These are phyloP conservation scores for Chlorencoelia australis DNA, from an alignment of 2,329 filamentous ascomycete species.

Conservation along the genomic window DNA sequence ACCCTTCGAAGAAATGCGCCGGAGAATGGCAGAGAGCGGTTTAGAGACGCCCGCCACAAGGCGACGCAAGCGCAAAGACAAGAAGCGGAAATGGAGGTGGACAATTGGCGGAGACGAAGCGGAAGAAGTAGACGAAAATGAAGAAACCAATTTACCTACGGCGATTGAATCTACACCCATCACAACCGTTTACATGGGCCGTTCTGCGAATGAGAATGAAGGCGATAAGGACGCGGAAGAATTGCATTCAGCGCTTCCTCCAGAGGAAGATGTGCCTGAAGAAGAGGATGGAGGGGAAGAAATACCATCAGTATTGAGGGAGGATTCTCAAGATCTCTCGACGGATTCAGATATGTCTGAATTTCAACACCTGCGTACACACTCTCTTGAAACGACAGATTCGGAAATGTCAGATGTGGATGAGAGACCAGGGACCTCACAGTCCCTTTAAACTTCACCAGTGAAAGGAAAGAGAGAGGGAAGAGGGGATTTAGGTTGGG, in stretches of 20 bases:
- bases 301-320: not conserved
- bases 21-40: constrained; percentile 40
- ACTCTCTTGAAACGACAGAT: constrained; percentile 5
- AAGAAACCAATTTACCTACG: constrained; percentile 15
- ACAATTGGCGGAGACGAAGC: constrained; percentile 43
- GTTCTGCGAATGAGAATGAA: constrained; percentile 5
- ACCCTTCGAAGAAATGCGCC: constrained; percentile 52
- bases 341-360: not conserved
- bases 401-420: constrained; percentile 12
- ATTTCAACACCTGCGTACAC: not conserved
- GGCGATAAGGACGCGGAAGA: not conserved
- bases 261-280: no score
- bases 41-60: constrained; percentile 25
- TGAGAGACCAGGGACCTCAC: constrained; percentile 6
- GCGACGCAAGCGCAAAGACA: constrained; percentile 46
- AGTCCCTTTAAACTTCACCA: constrained; percentile 7
- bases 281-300: not conserved
- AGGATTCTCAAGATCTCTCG: not conserved
- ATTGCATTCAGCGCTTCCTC: no score
- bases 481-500: no score
- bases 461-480: no score
- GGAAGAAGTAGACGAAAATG: constrained; percentile 28
- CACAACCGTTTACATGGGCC: constrained; percentile 16
- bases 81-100: constrained; percentile 57
- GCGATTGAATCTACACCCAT: constrained; percentile 16